Evolutionary conservation across 1,139 yeast genomes (phyloP).

Genomic region (Entelexis sorbosivorans): DNA sequence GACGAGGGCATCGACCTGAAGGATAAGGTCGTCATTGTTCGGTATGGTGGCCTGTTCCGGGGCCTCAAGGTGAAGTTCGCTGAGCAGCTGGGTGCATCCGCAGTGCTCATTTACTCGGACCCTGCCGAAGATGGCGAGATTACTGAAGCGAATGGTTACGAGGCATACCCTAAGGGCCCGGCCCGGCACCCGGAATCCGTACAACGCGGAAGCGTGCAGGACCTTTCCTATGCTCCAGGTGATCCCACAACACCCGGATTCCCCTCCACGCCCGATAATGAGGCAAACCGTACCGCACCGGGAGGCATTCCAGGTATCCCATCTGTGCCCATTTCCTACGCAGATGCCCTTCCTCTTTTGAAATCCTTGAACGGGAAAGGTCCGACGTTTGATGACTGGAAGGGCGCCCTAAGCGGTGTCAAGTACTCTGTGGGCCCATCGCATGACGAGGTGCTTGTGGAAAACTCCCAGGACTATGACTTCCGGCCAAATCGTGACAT

Average conservation of each 20-base stretch:
- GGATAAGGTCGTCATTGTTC: slow-evolving; percentile 47
- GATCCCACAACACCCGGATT: slow-evolving; percentile 81
- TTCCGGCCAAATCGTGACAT: slow-evolving; percentile 51
- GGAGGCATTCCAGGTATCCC: slow-evolving; percentile 50
- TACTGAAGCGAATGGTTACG: slow-evolving; percentile 41
- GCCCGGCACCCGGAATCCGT: slow-evolving; percentile 60
- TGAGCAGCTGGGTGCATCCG: slow-evolving; percentile 50
- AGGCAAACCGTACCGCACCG: slow-evolving; percentile 38
- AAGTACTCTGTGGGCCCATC: slow-evolving; percentile 57
- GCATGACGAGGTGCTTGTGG: slow-evolving; percentile 41
- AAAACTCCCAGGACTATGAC: slow-evolving; percentile 46
- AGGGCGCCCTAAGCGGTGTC: slow-evolving; percentile 39
- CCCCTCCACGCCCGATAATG: slow-evolving; percentile 48
- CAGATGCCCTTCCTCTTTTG: slow-evolving; percentile 48
- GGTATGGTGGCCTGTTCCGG: slow-evolving; percentile 51
- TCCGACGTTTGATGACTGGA: slow-evolving; percentile 34
- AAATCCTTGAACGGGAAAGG: slow-evolving; percentile 48
- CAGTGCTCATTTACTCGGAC: slow-evolving; percentile 51
- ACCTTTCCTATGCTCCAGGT: slow-evolving; percentile 66
- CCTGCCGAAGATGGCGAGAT: slow-evolving; percentile 54
- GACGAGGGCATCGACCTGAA: slow-evolving; percentile 39
- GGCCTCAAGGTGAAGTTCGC: slow-evolving; percentile 62
- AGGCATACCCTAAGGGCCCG: slow-evolving; percentile 55
- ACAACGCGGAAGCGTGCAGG: slow-evolving; percentile 77
- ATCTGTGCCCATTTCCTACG: slow-evolving; percentile 48